Evolutionary conservation across 495 filamentous ascomycete species (phyloP), one percentile per base, ranked within the genome.

Genomic region (Aspergillus ellipticus): DNA sequence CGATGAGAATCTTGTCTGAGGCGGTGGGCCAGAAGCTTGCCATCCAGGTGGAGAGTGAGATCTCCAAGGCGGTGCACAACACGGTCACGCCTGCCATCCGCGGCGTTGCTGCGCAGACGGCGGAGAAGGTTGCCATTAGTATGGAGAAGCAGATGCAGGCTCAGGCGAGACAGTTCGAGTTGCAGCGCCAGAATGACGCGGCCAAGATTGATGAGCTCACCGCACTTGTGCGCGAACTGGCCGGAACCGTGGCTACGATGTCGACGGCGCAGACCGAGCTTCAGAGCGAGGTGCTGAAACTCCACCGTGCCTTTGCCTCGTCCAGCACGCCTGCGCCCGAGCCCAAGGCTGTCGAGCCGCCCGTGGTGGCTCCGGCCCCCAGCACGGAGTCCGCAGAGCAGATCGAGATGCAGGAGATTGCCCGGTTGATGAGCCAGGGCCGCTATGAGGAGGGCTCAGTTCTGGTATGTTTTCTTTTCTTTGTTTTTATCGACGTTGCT

Each of bases 161-260:
- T 39, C 82, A 86, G 60, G 74, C 90, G 47, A 79, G 81, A 51
- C 76, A 82, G 20, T 77, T 86, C 17, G 88, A 96, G 61, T 65
- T 74, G n/a, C 84, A 86, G 65, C 88, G 84, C 42, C 79, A 82
- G 17, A 76, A 78, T 20, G 92, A 96, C 59, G 78, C 78, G 26
- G 76, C 74, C 29, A 96, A 96, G 76, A 89, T 97, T 55, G 89
- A 96, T 45, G 83, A 92, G 59, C 81, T 98, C 57, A 87, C 86
- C 15, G 74, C 78, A 5, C 79, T 89, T 21, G 86, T 96, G 9
- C 83, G 80, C 31, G 75, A 81, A 42, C 76, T 97, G 53, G 81
- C 86, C 13, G 83, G 88, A 54, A 90, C 85, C 8, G 79, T 97
- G 22, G 78, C 84, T 28, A 75, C 83, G 7, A 85, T 96, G 81